Base-by-base conservation (phyloP, 805 yeast species). In the Pichia cabralensis region DNA sequence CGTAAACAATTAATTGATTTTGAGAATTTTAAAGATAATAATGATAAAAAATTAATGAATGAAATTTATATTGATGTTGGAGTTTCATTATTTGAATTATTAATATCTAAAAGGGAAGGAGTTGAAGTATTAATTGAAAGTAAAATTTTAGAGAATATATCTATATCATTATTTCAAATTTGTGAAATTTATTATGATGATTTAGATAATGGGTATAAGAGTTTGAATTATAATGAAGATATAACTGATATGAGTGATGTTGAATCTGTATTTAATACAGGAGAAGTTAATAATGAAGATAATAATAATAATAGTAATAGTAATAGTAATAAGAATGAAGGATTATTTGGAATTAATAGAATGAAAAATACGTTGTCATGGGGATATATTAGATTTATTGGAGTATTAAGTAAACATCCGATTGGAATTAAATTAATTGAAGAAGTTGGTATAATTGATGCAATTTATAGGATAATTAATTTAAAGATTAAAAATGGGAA, bases 381-480 rank as follows among this genome's bases (percentile, higher is more conserved):
- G 31, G 31, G 30, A 12, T 37, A 32, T 52, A 71, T 92, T 42
- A 69, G 72, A 38, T 71, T 89, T 49, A 56, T 92, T 9, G 96
- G 96, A 0, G 74, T 77, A 0, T 56, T 92, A 13, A 72, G 86
- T 3, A 58, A 67, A 3, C 65, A 71, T 25, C 50, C 59, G 0
- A 64, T 69, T 31, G 98, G 98, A 1, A 55, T 82, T 17, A 64
- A 64, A 28, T 63, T 89, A 45, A 52, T 92, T 38, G 80, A 76
- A 33, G 76, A 81, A 41, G 83, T 95, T 92, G 80, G 86, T 46
- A 68, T 89, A 39, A 83, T 84, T 56, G 86, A 79, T 38, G 76
- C 83, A 57, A 63, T 86, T 34, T 78, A 80, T 46, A 83, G 83
- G 46, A 70, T 86, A 35, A 65, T 81, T 13, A 67, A 67, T 40